phyloP scores from a whole-genome alignment of 2,329 filamentous ascomycete species.

The Orbilia brochopaga region DNA sequence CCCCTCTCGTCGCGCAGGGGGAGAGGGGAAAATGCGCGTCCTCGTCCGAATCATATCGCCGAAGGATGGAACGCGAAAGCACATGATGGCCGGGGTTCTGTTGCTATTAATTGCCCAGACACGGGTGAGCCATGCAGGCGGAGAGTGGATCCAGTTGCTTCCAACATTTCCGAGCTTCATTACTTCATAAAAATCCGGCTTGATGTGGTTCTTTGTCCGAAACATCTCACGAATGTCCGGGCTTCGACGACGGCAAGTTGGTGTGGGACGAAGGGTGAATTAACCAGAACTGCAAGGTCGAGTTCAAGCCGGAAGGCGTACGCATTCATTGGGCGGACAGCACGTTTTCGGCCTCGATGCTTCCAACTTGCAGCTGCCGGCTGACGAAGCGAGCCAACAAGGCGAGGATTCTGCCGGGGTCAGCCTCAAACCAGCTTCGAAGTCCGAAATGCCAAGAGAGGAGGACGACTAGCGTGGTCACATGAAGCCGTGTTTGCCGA shows the following conservation, averaged over 20 bases:
- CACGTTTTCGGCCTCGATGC: conserved; percentile 22
- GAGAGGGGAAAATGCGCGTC: conserved; percentile 10
- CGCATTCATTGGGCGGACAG: conserved; percentile 34
- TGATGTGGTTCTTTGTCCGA: conserved; percentile 14
- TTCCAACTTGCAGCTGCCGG: background rate
- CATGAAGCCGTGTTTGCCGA: conserved; percentile 47
- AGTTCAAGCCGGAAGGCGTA: conserved; percentile 24
- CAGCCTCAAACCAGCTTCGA: conserved; percentile 18
- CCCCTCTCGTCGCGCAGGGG: conserved; percentile 23
- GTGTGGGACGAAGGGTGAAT: conserved; percentile 8
- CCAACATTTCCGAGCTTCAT: conserved; percentile 21
- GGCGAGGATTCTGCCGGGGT: conserved; percentile 31
- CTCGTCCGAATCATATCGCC: conserved; percentile 9
- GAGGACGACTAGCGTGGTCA: conserved; percentile 23
- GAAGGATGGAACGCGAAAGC: conserved; percentile 32
- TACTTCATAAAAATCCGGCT: conserved; percentile 12
- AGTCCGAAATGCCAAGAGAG: conserved; percentile 8
- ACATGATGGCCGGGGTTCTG: conserved; percentile 41
- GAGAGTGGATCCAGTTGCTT: conserved; percentile 3
- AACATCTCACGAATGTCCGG: conserved; percentile 10
- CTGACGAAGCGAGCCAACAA: conserved; percentile 24
- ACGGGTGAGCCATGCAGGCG: conserved; percentile 16
- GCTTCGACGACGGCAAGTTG: conserved; percentile 24
- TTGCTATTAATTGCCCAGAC: conserved; percentile 9
- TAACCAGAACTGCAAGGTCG: conserved; percentile 33